phyloP scores from a whole-genome alignment of 2,329 filamentous ascomycete genomes.

The Dothideomycetidae sp. region DNA sequence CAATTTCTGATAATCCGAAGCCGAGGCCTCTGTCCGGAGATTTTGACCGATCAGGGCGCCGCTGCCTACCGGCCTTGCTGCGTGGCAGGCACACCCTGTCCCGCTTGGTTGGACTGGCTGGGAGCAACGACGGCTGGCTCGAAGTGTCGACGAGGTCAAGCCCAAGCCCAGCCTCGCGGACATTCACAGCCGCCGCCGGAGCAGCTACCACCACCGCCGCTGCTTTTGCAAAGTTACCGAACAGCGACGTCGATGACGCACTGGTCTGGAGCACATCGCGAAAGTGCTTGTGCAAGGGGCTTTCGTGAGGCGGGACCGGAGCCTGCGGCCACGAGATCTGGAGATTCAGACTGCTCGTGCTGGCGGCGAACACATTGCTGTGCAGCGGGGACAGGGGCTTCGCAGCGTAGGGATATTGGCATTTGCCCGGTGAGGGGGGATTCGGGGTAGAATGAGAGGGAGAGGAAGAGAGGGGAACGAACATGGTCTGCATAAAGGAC shows the following conservation, averaged over 20 bases:
- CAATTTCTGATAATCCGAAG: constrained; percentile 15
- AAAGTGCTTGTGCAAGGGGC: constrained; percentile 21
- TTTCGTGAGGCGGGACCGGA: constrained; percentile 17
- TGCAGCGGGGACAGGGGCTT: constrained; percentile 30
- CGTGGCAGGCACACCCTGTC: constrained; percentile 8
- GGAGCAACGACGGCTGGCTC: constrained; percentile 4
- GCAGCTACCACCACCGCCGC: not conserved
- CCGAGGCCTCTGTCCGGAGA: constrained; percentile 13
- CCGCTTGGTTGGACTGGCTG: constrained; percentile 7
- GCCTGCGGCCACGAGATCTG: constrained; percentile 18
- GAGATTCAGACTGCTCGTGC: constrained; percentile 25
- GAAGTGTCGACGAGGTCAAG: not conserved
- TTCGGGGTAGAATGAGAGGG: constrained; percentile 17
- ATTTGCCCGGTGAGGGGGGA: constrained; percentile 8
- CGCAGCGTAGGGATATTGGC: constrained; percentile 19
- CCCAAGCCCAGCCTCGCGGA: not conserved
- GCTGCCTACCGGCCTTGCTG: constrained; percentile 3
- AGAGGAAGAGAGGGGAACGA: constrained; percentile 34
- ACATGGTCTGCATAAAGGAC: constrained; percentile 73
- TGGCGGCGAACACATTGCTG: constrained; percentile 25
- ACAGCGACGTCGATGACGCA: constrained; percentile 4
- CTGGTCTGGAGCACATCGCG: constrained; percentile 11
- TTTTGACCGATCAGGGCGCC: constrained; percentile 7
- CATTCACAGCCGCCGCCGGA: not conserved
- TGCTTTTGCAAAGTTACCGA: constrained; percentile 1